phyloP scores from a whole-genome alignment of 1,139 yeast species.

The Taiozyma sp. region DNA sequence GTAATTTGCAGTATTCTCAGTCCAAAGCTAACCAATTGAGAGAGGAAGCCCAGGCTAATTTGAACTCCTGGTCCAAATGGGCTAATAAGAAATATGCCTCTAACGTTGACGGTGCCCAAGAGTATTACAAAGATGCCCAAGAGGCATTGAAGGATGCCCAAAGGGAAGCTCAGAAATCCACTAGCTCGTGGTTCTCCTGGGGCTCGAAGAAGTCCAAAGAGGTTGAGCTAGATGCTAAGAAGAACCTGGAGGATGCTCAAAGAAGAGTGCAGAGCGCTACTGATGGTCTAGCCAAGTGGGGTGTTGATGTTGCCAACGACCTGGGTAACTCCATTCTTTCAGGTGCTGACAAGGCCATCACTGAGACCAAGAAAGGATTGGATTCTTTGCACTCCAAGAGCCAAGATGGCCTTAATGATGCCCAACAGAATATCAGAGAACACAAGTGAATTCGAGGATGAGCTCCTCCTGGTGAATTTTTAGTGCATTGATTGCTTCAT shows the following conservation, averaged over 20 bases:
- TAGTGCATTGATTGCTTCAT: background rate
- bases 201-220: constrained; percentile 28
- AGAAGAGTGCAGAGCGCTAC: constrained; percentile 24
- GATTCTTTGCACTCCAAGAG: constrained; percentile 25
- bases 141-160: constrained; percentile 30
- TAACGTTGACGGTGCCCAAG: constrained; percentile 27
- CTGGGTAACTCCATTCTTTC: constrained; percentile 26
- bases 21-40: constrained; percentile 11
- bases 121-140: constrained; percentile 25
- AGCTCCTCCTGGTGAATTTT: background rate
- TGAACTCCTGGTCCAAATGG: constrained; percentile 22
- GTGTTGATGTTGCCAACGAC: constrained; percentile 12
- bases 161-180: constrained; percentile 25
- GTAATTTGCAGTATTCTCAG: constrained; percentile 10
- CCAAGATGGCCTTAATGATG: constrained; percentile 26
- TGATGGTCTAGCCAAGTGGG: constrained; percentile 21
- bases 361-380: constrained; percentile 26
- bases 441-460: constrained; percentile 12
- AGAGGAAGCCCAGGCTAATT: constrained; percentile 9
- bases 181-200: constrained; percentile 31
- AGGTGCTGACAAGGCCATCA: constrained; percentile 26
- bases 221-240: constrained; percentile 28
- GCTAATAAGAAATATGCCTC: constrained; percentile 24
- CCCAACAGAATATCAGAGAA: constrained; percentile 26
- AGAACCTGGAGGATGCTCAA: constrained; percentile 27